These are phyloP conservation scores for Aaosphaeria arxii DNA, from an alignment of 2,329 filamentous ascomycete species.

Conservation along the genomic window DNA sequence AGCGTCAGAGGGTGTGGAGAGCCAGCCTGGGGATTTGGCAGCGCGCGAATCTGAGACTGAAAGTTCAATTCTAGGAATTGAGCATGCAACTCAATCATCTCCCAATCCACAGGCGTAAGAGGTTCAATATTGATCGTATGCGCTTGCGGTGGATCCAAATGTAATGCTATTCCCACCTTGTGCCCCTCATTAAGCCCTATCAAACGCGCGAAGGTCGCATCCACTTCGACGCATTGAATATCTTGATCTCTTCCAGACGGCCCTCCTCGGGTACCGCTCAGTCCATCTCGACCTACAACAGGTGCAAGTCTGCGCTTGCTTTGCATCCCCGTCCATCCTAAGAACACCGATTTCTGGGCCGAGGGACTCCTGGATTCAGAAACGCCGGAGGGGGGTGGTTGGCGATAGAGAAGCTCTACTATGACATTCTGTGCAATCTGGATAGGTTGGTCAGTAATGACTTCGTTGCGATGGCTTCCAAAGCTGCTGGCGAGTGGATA, in stretches of 20 bases:
- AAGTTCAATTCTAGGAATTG: conserved; percentile 94
- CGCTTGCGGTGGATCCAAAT: conserved; percentile 84
- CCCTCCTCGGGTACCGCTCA: conserved; percentile 58
- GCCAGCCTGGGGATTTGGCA: conserved; percentile 74
- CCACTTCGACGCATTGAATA: conserved; percentile 75
- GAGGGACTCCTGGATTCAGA: conserved; percentile 39
- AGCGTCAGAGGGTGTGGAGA: conserved; percentile 78
- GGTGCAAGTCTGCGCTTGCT: conserved; percentile 79
- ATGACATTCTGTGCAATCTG: conserved; percentile 94
- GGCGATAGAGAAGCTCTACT: conserved; percentile 81
- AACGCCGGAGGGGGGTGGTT: conserved; percentile 47
- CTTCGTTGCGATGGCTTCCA: no score
- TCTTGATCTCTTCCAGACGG: conserved; percentile 69
- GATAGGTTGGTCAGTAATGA: no score
- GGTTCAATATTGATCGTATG: conserved; percentile 98
- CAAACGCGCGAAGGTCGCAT: conserved; percentile 76
- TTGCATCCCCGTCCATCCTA: conserved; percentile 97
- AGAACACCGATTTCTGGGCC: conserved; percentile 68
- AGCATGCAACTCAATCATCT: conserved; percentile 96
- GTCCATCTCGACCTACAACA: conserved; percentile 70
- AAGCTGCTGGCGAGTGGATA: conserved; percentile 1
- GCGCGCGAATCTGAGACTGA: conserved; percentile 83
- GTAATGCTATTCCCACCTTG: conserved; percentile 67
- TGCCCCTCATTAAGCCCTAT: conserved; percentile 78
- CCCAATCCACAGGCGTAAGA: conserved; percentile 93